A percentile compares a stretch with the other conserved stretches of the same genome.
phyloP scores from a whole-genome alignment of 2,329 filamentous ascomycete genomes.

The Scleromitrula shiraiana region DNA sequence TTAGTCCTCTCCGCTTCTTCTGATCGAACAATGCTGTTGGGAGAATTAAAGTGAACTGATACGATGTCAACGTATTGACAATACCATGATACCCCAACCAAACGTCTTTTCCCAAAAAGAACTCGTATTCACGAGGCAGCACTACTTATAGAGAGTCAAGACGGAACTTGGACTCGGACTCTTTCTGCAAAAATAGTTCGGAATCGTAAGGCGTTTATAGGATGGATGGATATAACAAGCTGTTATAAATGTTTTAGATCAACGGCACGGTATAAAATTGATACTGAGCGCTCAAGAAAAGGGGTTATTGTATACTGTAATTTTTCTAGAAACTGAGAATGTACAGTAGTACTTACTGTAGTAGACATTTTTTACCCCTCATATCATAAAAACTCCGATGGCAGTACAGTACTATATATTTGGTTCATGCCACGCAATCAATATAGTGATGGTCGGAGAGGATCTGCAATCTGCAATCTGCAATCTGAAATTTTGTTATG shows the following conservation, averaged over 20 bases:
- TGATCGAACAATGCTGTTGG: constrained; percentile 77
- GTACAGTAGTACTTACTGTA: too few species aligned
- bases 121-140: too few species aligned
- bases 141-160: too few species aligned
- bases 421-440: constrained; percentile 5
- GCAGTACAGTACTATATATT: background rate
- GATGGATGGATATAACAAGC: background rate
- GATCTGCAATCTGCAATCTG: background rate
- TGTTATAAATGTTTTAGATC: constrained; percentile 1
- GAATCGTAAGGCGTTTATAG: background rate
- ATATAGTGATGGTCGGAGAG: background rate
- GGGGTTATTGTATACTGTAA: background rate
- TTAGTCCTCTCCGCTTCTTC: constrained; percentile 82
- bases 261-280: background rate
- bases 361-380: too few species aligned
- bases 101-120: background rate
- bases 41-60: constrained; percentile 59
- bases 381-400: too few species aligned
- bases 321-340: too few species aligned
- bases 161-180: too few species aligned
- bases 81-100: constrained; percentile 5
- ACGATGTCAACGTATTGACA: background rate
- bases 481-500: background rate
- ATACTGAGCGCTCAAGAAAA: background rate
- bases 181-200: background rate